Percentiles rank a stretch among this genome's conserved stretches.
Conservation (phyloP, 257 asterid genomes). For the Capsicum chinense region DNA sequence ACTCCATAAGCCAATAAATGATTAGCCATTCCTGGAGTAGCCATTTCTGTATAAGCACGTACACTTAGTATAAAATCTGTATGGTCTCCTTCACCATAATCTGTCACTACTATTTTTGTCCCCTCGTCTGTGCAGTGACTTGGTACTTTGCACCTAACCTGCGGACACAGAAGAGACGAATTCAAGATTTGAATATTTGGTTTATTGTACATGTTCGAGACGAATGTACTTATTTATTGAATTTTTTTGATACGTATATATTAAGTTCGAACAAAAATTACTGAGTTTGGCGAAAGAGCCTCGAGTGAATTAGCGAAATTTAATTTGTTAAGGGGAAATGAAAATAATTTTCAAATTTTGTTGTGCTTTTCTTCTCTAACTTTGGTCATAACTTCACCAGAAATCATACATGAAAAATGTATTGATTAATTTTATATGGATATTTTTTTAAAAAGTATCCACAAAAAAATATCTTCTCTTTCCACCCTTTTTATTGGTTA, state of each 20-base stretch:
- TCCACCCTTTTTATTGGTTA: not conserved
- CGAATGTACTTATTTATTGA: too few species aligned
- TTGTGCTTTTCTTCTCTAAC: not conserved
- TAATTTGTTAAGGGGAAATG: not conserved
- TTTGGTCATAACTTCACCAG: not conserved
- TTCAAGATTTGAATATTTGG: not conserved
- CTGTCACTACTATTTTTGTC: slow-evolving; percentile 63
- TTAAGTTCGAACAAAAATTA: too few species aligned
- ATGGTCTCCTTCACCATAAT: slow-evolving; percentile 62
- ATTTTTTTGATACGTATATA: not conserved
- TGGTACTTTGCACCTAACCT: slow-evolving; percentile 74
- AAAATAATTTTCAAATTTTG: not conserved
- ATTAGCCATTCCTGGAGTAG: slow-evolving; percentile 53
- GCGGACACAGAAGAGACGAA: not conserved
- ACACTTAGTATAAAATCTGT: slow-evolving; percentile 71
- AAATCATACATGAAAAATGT: not conserved
- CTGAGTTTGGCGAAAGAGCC: not conserved
- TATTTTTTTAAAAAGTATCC: not conserved
- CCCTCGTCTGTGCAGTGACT: slow-evolving; percentile 68
- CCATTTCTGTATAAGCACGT: slow-evolving; percentile 62
- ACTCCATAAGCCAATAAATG: slow-evolving; percentile 62
- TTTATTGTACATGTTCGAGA: not conserved
- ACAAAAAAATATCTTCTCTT: not conserved
- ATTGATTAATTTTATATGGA: not conserved
- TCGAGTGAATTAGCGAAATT: not conserved